Evolutionary conservation across 169 alveolate genomes (phyloP).

Genomic region (Babesia bigemina): DNA sequence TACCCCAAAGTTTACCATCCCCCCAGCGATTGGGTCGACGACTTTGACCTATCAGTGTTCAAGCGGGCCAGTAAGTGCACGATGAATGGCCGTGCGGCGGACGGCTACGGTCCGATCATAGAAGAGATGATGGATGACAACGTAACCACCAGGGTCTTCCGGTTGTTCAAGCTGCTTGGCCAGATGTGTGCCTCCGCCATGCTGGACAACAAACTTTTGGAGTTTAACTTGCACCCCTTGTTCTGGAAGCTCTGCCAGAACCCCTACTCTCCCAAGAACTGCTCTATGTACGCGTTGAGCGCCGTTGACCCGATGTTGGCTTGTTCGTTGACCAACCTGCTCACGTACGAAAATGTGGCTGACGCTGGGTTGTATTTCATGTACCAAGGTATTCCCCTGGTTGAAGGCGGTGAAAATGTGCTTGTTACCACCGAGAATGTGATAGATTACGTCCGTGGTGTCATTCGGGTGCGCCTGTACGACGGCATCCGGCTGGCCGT

Average conservation of each 20-base stretch:
- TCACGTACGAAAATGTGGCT: neutral
- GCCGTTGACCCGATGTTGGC: constrained; percentile 42
- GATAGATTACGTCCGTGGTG: constrained; percentile 56
- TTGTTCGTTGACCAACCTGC: constrained; percentile 2
- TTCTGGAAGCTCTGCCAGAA: constrained; percentile 73
- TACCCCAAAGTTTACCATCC: neutral
- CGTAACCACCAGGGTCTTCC: constrained; percentile 27
- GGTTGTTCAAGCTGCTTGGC: constrained; percentile 70
- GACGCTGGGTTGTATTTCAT: constrained; percentile 36
- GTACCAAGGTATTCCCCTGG: constrained; percentile 61
- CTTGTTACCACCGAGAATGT: constrained; percentile 65
- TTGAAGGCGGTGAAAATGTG: constrained; percentile 65
- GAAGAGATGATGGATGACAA: neutral
- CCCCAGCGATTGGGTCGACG: neutral
- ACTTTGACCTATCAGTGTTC: constrained; percentile 1
- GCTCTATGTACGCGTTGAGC: constrained; percentile 46
- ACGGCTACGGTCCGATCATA: too few species aligned
- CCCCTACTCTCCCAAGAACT: constrained; percentile 58
- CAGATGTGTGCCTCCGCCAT: constrained; percentile 72
- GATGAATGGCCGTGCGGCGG: too few species aligned
- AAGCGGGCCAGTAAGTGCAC: neutral
- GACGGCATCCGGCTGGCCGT: constrained; percentile 72
- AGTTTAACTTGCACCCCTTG: constrained; percentile 68
- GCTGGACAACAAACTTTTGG: constrained; percentile 66
- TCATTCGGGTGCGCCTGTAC: constrained; percentile 63